A percentile compares a stretch with the other conserved stretches of the same genome.
Evolutionary conservation across 805 yeast species (phyloP).

Genomic region (Candida morakotiae): DNA sequence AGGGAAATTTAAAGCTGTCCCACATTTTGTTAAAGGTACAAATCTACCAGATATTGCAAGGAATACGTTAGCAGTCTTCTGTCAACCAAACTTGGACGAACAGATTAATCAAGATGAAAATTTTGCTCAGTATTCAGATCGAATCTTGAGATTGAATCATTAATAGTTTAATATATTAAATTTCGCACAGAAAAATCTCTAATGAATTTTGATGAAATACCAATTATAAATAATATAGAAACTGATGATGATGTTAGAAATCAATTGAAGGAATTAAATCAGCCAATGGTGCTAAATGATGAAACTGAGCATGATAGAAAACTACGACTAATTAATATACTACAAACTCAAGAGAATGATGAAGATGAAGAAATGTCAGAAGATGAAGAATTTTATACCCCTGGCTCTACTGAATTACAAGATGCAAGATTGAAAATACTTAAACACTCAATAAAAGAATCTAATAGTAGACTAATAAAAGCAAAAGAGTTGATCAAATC

Average conservation of each 20-base stretch:
- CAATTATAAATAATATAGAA: slow-evolving; percentile 9
- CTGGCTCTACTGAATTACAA: slow-evolving; percentile 56
- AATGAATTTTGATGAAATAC: slow-evolving; percentile 10
- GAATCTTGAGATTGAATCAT: slow-evolving; percentile 40
- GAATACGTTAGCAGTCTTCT: slow-evolving; percentile 58
- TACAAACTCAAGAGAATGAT: slow-evolving; percentile 9
- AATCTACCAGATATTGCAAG: slow-evolving; percentile 33
- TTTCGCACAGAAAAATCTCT: not conserved
- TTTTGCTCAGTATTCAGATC: slow-evolving; percentile 46
- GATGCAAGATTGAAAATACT: slow-evolving; percentile 52
- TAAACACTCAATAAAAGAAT: slow-evolving; percentile 42
- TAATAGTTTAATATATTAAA: slow-evolving; percentile 8
- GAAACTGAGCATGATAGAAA: slow-evolving; percentile 64
- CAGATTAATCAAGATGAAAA: slow-evolving; percentile 40
- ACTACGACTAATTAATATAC: slow-evolving; percentile 38
- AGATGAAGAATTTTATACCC: slow-evolving; percentile 82
- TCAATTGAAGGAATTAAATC: slow-evolving; percentile 45
- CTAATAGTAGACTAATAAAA: slow-evolving; percentile 37
- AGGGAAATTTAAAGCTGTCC: slow-evolving; percentile 52
- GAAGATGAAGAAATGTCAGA: slow-evolving; percentile 38
- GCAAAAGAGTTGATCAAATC: slow-evolving; percentile 25
- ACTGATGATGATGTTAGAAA: slow-evolving; percentile 58
- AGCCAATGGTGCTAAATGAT: slow-evolving; percentile 53
- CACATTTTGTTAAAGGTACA: slow-evolving; percentile 52
- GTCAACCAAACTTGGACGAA: slow-evolving; percentile 55